Evolutionary conservation across 2,329 filamentous ascomycete species (phyloP), one percentile per base, ranked within the genome.

Genomic region (Xylaria sp.): DNA sequence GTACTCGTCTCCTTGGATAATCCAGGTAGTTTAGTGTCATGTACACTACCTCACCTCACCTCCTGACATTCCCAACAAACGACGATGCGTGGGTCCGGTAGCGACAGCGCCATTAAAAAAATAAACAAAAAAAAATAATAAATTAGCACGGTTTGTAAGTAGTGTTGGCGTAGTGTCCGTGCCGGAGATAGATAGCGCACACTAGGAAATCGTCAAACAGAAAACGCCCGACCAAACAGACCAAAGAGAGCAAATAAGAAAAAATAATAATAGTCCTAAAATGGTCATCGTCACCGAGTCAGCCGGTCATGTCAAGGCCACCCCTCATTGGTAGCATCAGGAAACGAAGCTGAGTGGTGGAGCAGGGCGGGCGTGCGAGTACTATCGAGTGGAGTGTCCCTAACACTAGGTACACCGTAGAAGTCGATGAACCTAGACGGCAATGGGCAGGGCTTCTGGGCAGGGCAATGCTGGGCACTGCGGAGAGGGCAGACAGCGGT

Each of bases 341-440:
- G 67, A 67, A 65, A 67, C 64, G 66, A 71, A 69, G 69, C 68
- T 73, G 67, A 67, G 60, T 57, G 67, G 72, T 73, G 72, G 68
- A 60, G 69, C 58, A 58, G n/a, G 49, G 49, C 60, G 15, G 49
- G 49, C 49, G 49, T 51, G 68, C 69, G 67, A 69, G 68, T 61
- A 69, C n/a, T n/a, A 66, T 64, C 66, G 64, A 70, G 69, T 69
- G 69, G 68, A 71, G 68, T 68, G 69, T 56, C 58, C 61, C 64
- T 57, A 60, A 43, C 28, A 31, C 4, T 4, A 31, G 9, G 28
- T 31, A 31, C 5, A n/a, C n/a, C n/a, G n/a, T n/a, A 31, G 28
- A 31, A 31, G 28, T 31, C 4, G 28, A n/a, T n/a, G n/a, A n/a
- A 51, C 61, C 47, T 65, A 49, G 61, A 65, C 67, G 64, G 66